Conservation (phyloP, 768 basidiomycete genomes). For the Stropharia rugosoannulata region DNA sequence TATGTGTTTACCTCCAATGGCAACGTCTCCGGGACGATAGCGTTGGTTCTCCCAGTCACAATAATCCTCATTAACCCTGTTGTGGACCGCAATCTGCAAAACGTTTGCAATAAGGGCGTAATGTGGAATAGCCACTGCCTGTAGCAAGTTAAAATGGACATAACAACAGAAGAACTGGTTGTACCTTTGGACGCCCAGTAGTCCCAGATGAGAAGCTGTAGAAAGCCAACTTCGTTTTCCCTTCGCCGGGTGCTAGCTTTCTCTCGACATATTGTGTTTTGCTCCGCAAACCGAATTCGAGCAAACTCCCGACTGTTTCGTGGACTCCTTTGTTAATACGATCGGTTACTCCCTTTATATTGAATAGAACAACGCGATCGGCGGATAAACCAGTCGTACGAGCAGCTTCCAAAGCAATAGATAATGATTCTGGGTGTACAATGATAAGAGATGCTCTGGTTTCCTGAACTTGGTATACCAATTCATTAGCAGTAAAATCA, state of each 20-base stretch:
- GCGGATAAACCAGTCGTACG: slow-evolving; percentile 32
- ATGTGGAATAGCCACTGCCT: slow-evolving; percentile 65
- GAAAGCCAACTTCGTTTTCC: slow-evolving; percentile 67
- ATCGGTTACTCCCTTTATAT: slow-evolving; percentile 17
- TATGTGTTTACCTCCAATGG: slow-evolving; percentile 48
- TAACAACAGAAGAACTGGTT: neutral
- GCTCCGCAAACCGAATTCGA: slow-evolving; percentile 45
- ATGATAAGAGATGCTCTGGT: slow-evolving; percentile 50
- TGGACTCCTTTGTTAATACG: slow-evolving; percentile 12
- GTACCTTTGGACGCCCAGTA: slow-evolving; percentile 71
- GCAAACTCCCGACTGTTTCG: slow-evolving; percentile 43
- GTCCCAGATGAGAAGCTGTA: slow-evolving; percentile 74
- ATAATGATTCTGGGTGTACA: slow-evolving; percentile 42
- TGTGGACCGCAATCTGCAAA: slow-evolving; percentile 57
- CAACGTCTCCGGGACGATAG: slow-evolving; percentile 60
- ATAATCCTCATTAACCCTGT: slow-evolving; percentile 45
- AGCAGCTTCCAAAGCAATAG: slow-evolving; percentile 43
- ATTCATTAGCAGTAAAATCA: slow-evolving; percentile 49
- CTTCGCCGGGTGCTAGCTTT: slow-evolving; percentile 55
- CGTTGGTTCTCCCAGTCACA: slow-evolving; percentile 45
- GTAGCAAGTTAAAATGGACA: neutral
- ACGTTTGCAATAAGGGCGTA: slow-evolving; percentile 59
- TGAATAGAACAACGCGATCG: slow-evolving; percentile 45
- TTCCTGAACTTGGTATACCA: slow-evolving; percentile 52
- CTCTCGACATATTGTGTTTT: slow-evolving; percentile 46